Conservation (phyloP, 1,284 basidiomycete species). For the Heimioporus retisporus region DNA sequence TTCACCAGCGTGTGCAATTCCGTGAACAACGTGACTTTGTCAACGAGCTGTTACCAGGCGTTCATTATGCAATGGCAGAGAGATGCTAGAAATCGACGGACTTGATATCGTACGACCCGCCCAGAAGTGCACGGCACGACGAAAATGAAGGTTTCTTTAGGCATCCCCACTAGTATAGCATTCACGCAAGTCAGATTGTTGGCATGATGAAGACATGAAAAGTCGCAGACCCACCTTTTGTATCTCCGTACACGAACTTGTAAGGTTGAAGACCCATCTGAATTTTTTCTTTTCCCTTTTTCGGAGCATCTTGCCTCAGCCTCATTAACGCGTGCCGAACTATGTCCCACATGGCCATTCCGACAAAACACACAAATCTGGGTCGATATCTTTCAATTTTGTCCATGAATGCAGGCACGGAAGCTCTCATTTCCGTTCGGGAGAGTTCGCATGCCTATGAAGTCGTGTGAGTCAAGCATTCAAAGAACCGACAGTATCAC, state of each 20-base stretch:
- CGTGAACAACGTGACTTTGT: slow-evolving; percentile 51
- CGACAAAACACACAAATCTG: slow-evolving; percentile 59
- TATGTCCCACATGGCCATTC: slow-evolving; percentile 61
- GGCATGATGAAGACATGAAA: not conserved
- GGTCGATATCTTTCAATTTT: slow-evolving; percentile 53
- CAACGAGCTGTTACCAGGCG: slow-evolving; percentile 37
- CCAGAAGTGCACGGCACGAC: slow-evolving; percentile 77
- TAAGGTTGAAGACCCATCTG: slow-evolving; percentile 36
- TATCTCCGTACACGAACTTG: slow-evolving; percentile 31
- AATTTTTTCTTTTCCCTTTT: slow-evolving; percentile 17
- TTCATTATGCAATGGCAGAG: not conserved
- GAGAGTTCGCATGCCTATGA: slow-evolving; percentile 57
- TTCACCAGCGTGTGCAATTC: slow-evolving; percentile 40
- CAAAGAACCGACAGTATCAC: not conserved
- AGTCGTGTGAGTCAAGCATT: slow-evolving; percentile 3
- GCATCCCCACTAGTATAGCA: not conserved
- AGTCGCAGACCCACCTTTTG: slow-evolving; percentile 12
- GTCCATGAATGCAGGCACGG: slow-evolving; percentile 48
- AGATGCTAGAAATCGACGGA: slow-evolving; percentile 33
- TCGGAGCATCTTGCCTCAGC: not conserved
- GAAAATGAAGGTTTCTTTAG: slow-evolving; percentile 69
- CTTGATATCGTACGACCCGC: slow-evolving; percentile 71
- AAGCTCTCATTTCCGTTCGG: slow-evolving; percentile 53
- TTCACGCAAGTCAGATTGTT: no score
- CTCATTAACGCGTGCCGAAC: slow-evolving; percentile 41